Evolutionary conservation across 371 early-diverging fungal species (phyloP).

Genomic region (Haplosporangium sp.): DNA sequence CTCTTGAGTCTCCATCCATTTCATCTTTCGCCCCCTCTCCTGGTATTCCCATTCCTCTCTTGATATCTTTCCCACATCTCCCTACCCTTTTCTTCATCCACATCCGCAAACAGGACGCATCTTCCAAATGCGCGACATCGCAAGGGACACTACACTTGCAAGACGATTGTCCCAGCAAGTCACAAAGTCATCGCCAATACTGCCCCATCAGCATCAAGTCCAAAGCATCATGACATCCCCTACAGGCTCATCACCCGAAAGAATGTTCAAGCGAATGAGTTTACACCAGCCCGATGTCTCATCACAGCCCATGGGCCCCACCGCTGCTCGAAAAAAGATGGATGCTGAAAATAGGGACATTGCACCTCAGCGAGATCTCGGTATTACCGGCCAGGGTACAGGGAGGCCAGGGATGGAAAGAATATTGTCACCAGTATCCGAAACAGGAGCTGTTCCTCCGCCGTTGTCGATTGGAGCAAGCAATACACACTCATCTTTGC

Average conservation of each 20-base stretch:
- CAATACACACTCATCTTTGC: background rate
- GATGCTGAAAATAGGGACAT: slow-evolving; percentile 9
- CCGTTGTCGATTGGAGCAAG: background rate
- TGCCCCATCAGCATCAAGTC: background rate
- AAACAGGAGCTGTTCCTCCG: background rate
- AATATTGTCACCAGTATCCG: background rate
- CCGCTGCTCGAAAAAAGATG: slow-evolving; percentile 21
- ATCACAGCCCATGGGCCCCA: slow-evolving; percentile 1
- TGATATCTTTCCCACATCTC: no score
- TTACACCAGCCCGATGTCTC: slow-evolving; percentile 4
- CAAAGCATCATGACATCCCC: background rate
- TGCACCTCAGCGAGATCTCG: slow-evolving; percentile 3
- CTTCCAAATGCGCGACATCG: background rate
- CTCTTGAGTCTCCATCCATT: no score
- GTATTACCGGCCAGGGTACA: background rate
- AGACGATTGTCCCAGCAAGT: slow-evolving; percentile 33
- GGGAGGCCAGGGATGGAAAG: background rate
- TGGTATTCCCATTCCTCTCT: no score
- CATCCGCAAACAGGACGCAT: background rate
- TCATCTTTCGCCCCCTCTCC: no score
- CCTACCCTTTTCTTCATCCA: no score
- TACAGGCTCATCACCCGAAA: slow-evolving; percentile 8
- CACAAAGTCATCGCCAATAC: slow-evolving; percentile 17
- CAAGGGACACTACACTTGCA: slow-evolving; percentile 31
- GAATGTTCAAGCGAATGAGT: slow-evolving; percentile 22